Base-by-base conservation (phyloP, 2,329 filamentous ascomycete species). In the Alternaria atra region DNA sequence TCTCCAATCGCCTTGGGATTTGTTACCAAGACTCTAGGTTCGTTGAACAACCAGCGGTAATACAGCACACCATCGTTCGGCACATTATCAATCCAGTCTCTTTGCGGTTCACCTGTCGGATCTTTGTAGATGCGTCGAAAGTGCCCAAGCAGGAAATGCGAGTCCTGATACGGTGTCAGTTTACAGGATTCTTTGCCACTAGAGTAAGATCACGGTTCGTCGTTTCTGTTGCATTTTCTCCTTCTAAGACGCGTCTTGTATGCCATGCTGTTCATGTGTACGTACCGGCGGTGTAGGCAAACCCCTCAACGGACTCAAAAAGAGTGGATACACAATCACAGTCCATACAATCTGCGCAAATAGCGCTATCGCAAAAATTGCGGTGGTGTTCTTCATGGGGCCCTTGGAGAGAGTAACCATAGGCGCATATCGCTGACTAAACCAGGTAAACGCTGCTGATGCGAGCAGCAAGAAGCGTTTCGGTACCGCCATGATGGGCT, bases 241-340 rank as follows among this genome's bases (percentile, higher is more conserved):
- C 27, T 29, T 29, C 4, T 29, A 20, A 20, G 20, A 20, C 20
- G 20, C 20, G 20, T 20, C 20, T 20, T 20, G 20, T 20, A 20
- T 20, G 20, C 20, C 20, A 20, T 20, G 20, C 2, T 20, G 20
- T 20, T 20, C 20, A 20, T 20, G 20, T 20, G 20, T 20, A 42
- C 82, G 69, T 69, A 85, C 85, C 43, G 80, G 70, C 6, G 86
- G 85, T 12, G 80, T 77, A 4, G 87, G 87, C 32, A 91, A 72
- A 68, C 87, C 78, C 61, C 85, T 83, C 47, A 90, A 67, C 3
- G 87, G 87, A 39, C 84, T 88, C 61, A 90, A 79, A 61, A 82
- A 85, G 34, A 81, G 77, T 4, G 88, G 89, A 68, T 87, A 90
- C 43, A 90, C 67, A 9, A 88, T 51, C 0, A 85, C 70, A 5